These are phyloP conservation scores for Fusarium mundagurra DNA, from an alignment of 2,329 filamentous ascomycete species.

Conservation along the genomic window DNA sequence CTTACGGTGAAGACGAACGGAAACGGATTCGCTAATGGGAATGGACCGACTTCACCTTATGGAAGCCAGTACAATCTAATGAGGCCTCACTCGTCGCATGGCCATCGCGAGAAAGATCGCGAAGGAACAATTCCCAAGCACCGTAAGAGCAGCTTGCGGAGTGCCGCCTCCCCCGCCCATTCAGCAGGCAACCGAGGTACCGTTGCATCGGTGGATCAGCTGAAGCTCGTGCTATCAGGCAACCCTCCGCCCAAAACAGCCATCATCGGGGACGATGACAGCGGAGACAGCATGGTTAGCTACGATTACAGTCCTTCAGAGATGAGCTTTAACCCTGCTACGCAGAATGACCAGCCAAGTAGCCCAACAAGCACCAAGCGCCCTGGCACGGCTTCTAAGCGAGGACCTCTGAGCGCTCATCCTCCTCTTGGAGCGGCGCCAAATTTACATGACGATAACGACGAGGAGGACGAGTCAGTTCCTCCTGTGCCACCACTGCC, in stretches of 20 bases:
- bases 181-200: constrained; percentile 58
- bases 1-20: constrained; percentile 64
- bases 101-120: constrained; percentile 46
- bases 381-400: constrained; percentile 50
- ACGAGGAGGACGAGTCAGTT: constrained; percentile 52
- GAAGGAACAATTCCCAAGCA: constrained; percentile 52
- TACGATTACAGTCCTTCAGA: constrained; percentile 76
- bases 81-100: constrained; percentile 58
- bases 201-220: constrained; percentile 70
- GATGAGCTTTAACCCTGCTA: constrained; percentile 64
- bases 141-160: constrained; percentile 65
- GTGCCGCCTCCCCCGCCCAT: constrained; percentile 57
- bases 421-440: constrained; percentile 47
- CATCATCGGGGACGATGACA: constrained; percentile 57
- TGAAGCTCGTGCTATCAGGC: constrained; percentile 69
- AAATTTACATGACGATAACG: constrained; percentile 45
- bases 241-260: constrained; percentile 54
- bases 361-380: constrained; percentile 46
- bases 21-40: constrained; percentile 44
- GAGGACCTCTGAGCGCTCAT: constrained; percentile 57
- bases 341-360: constrained; percentile 44
- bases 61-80: constrained; percentile 60
- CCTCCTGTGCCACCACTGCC: constrained; percentile 68
- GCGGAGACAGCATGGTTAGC: constrained; percentile 76
- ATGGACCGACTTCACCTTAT: constrained; percentile 56